Conservation (phyloP, 768 basidiomycete genomes). For the Boletus tomentosulus region DNA sequence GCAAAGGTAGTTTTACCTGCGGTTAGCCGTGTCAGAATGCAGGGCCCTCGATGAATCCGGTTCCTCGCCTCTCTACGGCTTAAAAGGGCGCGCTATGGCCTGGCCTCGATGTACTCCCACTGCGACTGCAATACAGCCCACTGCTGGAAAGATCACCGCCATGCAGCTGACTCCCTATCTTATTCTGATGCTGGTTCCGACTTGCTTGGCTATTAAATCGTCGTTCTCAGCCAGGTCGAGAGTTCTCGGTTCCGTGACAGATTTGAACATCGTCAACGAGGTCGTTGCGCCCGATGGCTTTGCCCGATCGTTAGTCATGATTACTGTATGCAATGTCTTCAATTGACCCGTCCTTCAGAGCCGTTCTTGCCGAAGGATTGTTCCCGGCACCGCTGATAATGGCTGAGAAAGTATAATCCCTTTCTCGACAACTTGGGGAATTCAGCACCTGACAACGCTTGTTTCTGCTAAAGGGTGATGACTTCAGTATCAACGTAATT, state of each 20-base stretch:
- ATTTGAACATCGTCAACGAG: conserved; percentile 25
- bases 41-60: no score
- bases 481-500: conserved; percentile 41
- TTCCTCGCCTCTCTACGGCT: no score
- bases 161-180: not conserved
- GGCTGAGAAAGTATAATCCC: conserved; percentile 31
- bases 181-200: not conserved
- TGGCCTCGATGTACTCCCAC: no score
- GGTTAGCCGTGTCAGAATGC: no score
- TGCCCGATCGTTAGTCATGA: conserved; percentile 33
- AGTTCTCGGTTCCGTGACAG: conserved; percentile 19
- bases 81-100: no score
- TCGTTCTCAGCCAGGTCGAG: not conserved
- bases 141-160: no score
- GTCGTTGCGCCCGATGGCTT: conserved; percentile 48
- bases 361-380: conserved; percentile 39
- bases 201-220: not conserved
- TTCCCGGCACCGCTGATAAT: conserved; percentile 45
- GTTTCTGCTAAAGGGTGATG: conserved; percentile 30
- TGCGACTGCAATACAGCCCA: no score
- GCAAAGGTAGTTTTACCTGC: no score
- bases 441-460: not conserved
- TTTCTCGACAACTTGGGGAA: not conserved
- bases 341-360: conserved; percentile 18
- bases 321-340: not conserved